A percentile compares a stretch with the other conserved stretches of the same genome.
Evolutionary conservation across 2,329 filamentous ascomycete genomes (phyloP).

Genomic region (Diaporthe ampelina): DNA sequence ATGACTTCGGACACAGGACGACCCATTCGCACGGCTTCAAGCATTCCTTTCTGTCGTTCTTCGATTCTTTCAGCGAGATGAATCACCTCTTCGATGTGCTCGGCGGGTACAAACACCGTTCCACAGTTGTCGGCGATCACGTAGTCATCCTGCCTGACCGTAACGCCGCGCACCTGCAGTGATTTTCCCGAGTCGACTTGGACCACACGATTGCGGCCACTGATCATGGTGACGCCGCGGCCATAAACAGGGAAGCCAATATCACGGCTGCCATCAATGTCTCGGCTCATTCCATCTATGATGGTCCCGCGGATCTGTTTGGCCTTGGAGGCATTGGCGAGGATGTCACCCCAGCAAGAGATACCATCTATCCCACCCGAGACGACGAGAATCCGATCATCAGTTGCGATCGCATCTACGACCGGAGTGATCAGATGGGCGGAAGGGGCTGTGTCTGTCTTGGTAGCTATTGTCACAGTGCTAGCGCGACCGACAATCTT

Average conservation of each 20-base stretch:
- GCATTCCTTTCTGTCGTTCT: neutral
- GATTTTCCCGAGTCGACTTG: neutral
- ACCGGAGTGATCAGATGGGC: slow-evolving; percentile 5
- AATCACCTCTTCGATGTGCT: neutral
- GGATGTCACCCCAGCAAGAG: slow-evolving; percentile 10
- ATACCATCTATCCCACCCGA: neutral
- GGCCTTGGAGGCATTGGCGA: slow-evolving; percentile 11
- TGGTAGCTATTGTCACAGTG: neutral
- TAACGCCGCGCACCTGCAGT: slow-evolving; percentile 3
- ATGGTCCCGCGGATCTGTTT: slow-evolving; percentile 4
- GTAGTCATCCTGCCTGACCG: neutral
- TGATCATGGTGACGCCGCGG: neutral
- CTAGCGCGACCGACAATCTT: slow-evolving; percentile 15
- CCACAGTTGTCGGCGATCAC: slow-evolving; percentile 5
- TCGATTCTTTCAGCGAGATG: neutral
- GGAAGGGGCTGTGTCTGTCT: neutral
- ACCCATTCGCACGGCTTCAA: neutral
- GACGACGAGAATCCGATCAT: neutral
- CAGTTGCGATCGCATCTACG: neutral
- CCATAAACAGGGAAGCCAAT: neutral
- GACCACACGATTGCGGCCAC: neutral
- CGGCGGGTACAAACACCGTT: neutral
- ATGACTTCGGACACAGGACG: neutral
- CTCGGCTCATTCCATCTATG: slow-evolving; percentile 13
- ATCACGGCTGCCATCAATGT: slow-evolving; percentile 9